A percentile compares a stretch with the other conserved stretches of the same genome.
Conservation (phyloP, 768 basidiomycete genomes). For the Phlebiopsis gigantea region DNA sequence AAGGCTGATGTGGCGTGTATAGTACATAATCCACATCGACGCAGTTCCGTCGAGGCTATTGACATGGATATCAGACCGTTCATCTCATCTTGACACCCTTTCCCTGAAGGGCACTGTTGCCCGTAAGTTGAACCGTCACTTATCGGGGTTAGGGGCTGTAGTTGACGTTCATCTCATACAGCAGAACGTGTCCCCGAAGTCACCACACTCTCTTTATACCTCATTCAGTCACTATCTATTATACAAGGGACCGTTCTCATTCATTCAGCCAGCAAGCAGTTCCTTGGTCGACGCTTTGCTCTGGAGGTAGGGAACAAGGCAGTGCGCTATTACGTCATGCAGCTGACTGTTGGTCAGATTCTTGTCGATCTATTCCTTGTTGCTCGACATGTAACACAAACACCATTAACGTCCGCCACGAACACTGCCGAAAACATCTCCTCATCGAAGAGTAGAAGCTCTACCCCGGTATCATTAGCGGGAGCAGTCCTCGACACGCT, state of each 20-base stretch:
- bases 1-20: slow-evolving; percentile 3
- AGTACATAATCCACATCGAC: background rate
- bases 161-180: slow-evolving; percentile 22
- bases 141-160: background rate
- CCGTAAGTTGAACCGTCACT: slow-evolving; percentile 22
- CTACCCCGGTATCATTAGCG: slow-evolving; percentile 39
- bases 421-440: background rate
- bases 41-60: slow-evolving; percentile 68
- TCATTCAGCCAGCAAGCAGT: slow-evolving; percentile 63
- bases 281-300: slow-evolving; percentile 60
- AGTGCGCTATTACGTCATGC: background rate
- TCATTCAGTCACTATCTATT: slow-evolving; percentile 57
- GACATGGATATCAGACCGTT: slow-evolving; percentile 52
- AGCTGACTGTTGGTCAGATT: slow-evolving; percentile 38
- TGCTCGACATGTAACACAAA: slow-evolving; percentile 54
- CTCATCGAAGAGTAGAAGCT: background rate
- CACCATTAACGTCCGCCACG: slow-evolving; percentile 15
- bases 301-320: slow-evolving; percentile 50
- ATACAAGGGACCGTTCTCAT: slow-evolving; percentile 74
- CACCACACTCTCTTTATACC: slow-evolving; percentile 41
- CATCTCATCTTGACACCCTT: slow-evolving; percentile 43
- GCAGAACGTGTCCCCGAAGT: slow-evolving; percentile 46
- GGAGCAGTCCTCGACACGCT: slow-evolving; percentile 79
- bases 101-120: slow-evolving; percentile 42
- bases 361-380: slow-evolving; percentile 66